A percentile compares a stretch with the other conserved stretches of the same genome.
Evolutionary conservation across 352 stramenopile species (phyloP).

Genomic region (Globisporangium perplexum): DNA sequence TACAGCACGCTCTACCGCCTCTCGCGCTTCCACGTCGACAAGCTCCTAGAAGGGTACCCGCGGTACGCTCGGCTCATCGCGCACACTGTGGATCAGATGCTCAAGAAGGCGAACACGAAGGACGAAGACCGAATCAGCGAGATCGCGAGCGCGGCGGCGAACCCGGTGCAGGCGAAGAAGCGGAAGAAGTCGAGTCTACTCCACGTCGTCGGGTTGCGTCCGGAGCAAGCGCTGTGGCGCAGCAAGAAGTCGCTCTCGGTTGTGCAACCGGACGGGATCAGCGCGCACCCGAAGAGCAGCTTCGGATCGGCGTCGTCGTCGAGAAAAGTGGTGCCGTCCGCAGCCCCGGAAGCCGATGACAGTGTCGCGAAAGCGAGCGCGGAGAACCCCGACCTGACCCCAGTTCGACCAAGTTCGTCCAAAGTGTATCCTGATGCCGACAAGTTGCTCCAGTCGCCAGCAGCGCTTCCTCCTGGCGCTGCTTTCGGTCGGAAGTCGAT

Average conservation of each 20-base stretch:
- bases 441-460: neutral
- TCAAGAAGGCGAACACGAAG: conserved; percentile 17
- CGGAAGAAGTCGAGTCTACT: conserved; percentile 8
- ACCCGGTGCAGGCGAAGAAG: neutral
- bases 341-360: too few species aligned
- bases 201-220: conserved; percentile 2
- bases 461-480: neutral
- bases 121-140: conserved; percentile 15
- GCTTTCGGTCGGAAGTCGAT: conserved; percentile 6
- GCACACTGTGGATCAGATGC: conserved; percentile 33
- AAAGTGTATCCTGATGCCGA: neutral
- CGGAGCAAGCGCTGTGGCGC: conserved; percentile 7
- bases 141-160: conserved; percentile 1
- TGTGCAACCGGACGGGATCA: neutral
- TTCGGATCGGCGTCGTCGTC: conserved; percentile 1
- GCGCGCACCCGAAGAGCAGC: neutral
- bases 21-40: conserved; percentile 40
- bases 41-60: conserved; percentile 49
- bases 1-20: conserved; percentile 64
- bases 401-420: neutral
- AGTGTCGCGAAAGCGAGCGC: too few species aligned
- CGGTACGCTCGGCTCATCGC: conserved; percentile 37
- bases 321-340: neutral
- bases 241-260: conserved; percentile 6
- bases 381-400: neutral